phyloP scores from a whole-genome alignment of 306 rosid species.

The Vigna hirtella region DNA sequence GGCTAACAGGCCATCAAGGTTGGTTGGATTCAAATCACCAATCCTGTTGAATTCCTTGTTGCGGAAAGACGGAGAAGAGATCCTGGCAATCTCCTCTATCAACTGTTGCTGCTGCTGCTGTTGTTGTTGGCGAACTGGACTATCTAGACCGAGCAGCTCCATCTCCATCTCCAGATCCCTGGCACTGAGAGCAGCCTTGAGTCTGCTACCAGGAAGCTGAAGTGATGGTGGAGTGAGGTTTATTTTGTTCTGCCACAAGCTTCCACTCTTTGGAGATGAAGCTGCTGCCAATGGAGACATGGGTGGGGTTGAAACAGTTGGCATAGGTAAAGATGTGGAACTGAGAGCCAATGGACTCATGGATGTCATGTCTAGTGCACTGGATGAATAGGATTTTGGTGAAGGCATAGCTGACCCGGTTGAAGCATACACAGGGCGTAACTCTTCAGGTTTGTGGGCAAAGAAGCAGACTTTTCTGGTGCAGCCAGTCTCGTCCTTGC shows the following conservation, averaged over 20 bases:
- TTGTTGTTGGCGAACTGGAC: conserved; percentile 62
- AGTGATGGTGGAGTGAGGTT: conserved; percentile 86
- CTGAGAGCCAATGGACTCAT: conserved; percentile 87
- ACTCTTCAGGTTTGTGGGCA: conserved; percentile 88
- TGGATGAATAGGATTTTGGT: conserved; percentile 69
- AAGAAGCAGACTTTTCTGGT: conserved; percentile 93
- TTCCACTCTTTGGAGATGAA: conserved; percentile 84
- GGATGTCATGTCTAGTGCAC: conserved; percentile 64
- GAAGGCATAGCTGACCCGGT: conserved; percentile 99
- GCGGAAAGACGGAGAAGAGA: conserved; percentile 84
- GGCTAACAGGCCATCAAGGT: conserved; percentile 86
- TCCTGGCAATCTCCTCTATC: conserved; percentile 88
- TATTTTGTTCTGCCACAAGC: conserved; percentile 89
- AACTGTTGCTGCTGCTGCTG: conserved; percentile 73
- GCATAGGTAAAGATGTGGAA: conserved; percentile 73
- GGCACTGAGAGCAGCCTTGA: conserved; percentile 81
- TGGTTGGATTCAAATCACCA: conserved; percentile 80
- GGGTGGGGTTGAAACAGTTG: conserved; percentile 87
- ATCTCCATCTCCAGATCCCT: conserved; percentile 84
- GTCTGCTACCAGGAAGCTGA: conserved; percentile 91
- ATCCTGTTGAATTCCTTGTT: conserved; percentile 62
- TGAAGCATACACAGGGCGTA: conserved; percentile 92
- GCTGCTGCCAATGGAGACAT: conserved; percentile 90
- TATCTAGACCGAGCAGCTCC: conserved; percentile 78
- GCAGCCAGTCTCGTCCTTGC: conserved; percentile 98